These are phyloP conservation scores for Potentilla sterilis DNA, from an alignment of 306 rosid genomes.

Conservation along the genomic window DNA sequence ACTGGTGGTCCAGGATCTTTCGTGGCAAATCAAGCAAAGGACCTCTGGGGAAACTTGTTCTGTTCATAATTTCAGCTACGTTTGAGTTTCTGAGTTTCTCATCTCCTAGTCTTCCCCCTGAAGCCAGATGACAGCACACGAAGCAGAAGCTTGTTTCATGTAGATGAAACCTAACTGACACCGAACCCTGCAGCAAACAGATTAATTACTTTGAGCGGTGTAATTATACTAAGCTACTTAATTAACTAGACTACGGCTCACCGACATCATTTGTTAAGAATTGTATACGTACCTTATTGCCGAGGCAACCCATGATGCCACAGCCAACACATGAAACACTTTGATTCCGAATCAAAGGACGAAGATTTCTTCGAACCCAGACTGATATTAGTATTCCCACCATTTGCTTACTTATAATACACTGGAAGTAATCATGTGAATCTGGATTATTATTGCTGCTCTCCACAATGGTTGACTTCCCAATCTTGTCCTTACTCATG, in stretches of 20 bases:
- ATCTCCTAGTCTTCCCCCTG: slow-evolving; percentile 76
- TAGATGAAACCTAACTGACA: slow-evolving; percentile 70
- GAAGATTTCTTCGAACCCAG: slow-evolving; percentile 63
- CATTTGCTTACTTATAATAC: slow-evolving; percentile 87
- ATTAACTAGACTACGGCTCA: no score
- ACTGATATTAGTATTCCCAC: slow-evolving; percentile 83
- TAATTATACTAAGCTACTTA: no score
- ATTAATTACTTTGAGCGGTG: background rate
- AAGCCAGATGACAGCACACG: slow-evolving; percentile 86
- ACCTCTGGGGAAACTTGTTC: slow-evolving; percentile 71
- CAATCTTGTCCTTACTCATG: background rate
- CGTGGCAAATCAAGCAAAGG: slow-evolving; percentile 63
- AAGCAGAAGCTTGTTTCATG: slow-evolving; percentile 85
- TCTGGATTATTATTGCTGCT: background rate
- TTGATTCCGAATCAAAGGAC: slow-evolving; percentile 60
- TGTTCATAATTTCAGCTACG: slow-evolving; percentile 60
- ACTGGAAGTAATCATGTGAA: slow-evolving; percentile 42
- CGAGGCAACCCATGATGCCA: slow-evolving; percentile 85
- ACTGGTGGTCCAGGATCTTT: slow-evolving; percentile 80
- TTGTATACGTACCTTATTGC: slow-evolving; percentile 61
- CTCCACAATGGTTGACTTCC: slow-evolving; percentile 2
- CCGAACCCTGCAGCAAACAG: slow-evolving; percentile 68
- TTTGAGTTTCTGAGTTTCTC: slow-evolving; percentile 68
- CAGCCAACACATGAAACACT: slow-evolving; percentile 83
- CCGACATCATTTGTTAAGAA: no score